These are phyloP conservation scores for Schizonepeta tenuifolia DNA, from an alignment of 257 asterid species.

Conservation along the genomic window DNA sequence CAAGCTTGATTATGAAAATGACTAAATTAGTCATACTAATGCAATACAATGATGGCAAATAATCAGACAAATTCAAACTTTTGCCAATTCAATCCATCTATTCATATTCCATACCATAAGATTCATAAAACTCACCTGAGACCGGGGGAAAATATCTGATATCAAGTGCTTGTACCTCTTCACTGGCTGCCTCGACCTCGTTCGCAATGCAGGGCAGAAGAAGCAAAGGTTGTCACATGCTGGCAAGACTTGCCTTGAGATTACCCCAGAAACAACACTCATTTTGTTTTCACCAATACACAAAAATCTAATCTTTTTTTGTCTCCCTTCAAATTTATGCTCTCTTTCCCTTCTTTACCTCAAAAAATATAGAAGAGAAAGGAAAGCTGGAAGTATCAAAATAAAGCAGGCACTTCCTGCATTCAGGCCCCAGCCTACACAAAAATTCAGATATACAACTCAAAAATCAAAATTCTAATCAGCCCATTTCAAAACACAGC, in stretches of 20 bases:
- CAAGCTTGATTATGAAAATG: not conserved
- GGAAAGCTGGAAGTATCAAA: slow-evolving; percentile 53
- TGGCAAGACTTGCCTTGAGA: slow-evolving; percentile 95
- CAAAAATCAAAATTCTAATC: slow-evolving; percentile 44
- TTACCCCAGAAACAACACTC: slow-evolving; percentile 84
- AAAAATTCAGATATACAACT: slow-evolving; percentile 33
- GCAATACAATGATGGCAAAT: slow-evolving; percentile 7
- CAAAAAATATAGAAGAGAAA: slow-evolving; percentile 67
- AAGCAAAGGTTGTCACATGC: slow-evolving; percentile 92
- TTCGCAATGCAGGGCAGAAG: slow-evolving; percentile 89
- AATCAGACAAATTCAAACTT: not conserved
- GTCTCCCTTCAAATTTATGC: slow-evolving; percentile 35
- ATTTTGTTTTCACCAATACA: slow-evolving; percentile 38
- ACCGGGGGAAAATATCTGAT: slow-evolving; percentile 81
- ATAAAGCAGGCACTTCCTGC: slow-evolving; percentile 42
- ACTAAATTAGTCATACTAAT: not conserved
- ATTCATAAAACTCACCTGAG: slow-evolving; percentile 64
- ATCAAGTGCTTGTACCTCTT: slow-evolving; percentile 98
- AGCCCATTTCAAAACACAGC: slow-evolving; percentile 31
- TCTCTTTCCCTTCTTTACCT: slow-evolving; percentile 72
- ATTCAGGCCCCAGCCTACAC: slow-evolving; percentile 66
- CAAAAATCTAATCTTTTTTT: not conserved
- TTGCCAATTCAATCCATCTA: slow-evolving; percentile 1
- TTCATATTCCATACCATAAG: slow-evolving; percentile 4
- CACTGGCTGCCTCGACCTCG: slow-evolving; percentile 98